Base-by-base conservation (phyloP, 768 basidiomycete species). In the Psilocybe subaeruginosa region DNA sequence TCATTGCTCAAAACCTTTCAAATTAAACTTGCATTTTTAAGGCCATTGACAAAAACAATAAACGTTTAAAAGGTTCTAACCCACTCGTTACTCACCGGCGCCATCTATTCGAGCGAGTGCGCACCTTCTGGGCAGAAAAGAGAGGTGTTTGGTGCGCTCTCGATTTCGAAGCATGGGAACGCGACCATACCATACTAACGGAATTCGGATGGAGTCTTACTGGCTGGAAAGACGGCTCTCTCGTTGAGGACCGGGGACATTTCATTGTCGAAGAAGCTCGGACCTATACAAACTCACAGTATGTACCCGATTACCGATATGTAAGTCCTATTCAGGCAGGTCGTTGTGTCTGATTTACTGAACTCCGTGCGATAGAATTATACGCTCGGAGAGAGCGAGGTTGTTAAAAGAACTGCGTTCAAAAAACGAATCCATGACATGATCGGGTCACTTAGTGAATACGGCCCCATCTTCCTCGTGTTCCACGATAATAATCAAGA, bases 161-260 rank as follows among this genome's bases (percentile, higher is more conserved):
- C 54, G 93, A 95, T 71, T 88, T 95, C 63, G 93, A 95, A 73
- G 85, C 82, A 16, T 95, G 92, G 92, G 93, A 95, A 69, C 73
- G 73, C 45, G 90, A 92, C 46, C 90, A 92, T 67, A 82, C 76
- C 0, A 63, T 88, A 19, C 78, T 94, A 63, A 93, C 91, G 27
- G 94, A 96, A 70, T 89, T 92, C 66, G 94, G 94, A n/a, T 94
- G 85, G 82, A 85, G 86, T 66, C 68, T 77, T 8, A 66, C 88
- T 31, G 77, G 75, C 8, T 92, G 88, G 85, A 76, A 83, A 52
- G 76, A 81, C 27, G 86, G 80, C 3, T 46, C 76, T 45, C 78
- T 78, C 68, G 67, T 85, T 43, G 75, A 76, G 39, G 80, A 86
- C 54, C 66, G 76, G 46, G 87, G 83, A 0, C 90, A 92, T 70